Percentiles rank a stretch among this genome's conserved stretches.
These are phyloP conservation scores for Suhomyces bokatorum DNA, from an alignment of 1,139 yeast genomes.

Conservation along the genomic window DNA sequence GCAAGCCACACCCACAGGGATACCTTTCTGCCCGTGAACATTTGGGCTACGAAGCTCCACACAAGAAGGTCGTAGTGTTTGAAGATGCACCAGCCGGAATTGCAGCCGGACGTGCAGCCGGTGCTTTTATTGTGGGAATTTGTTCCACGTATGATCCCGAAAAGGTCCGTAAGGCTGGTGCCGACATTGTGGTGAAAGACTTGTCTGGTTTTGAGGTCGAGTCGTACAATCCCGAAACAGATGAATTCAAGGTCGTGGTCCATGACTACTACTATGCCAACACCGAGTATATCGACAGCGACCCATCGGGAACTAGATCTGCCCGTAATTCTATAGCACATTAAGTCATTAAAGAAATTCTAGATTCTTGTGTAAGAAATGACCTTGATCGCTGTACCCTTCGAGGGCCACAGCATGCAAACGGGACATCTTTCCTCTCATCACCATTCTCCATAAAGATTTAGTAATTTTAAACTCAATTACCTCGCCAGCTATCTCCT, in stretches of 20 bases:
- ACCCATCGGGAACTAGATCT: slow-evolving; percentile 6
- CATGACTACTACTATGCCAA: slow-evolving; percentile 47
- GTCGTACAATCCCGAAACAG: slow-evolving; percentile 43
- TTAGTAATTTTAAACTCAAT: slow-evolving; percentile 35
- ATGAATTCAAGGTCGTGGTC: slow-evolving; percentile 48
- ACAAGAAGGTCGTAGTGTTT: slow-evolving; percentile 64
- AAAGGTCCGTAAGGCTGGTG: slow-evolving; percentile 69
- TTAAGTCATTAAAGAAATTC: slow-evolving; percentile 20
- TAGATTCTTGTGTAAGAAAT: slow-evolving; percentile 20
- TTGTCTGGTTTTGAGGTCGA: slow-evolving; percentile 50
- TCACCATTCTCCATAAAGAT: slow-evolving; percentile 37
- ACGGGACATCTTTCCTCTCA: slow-evolving; percentile 26
- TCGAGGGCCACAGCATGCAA: slow-evolving; percentile 36
- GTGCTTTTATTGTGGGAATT: slow-evolving; percentile 79
- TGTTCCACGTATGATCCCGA: slow-evolving; percentile 76
- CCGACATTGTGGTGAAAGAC: slow-evolving; percentile 77
- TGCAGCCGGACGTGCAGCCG: slow-evolving; percentile 80
- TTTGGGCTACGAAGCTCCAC: slow-evolving; percentile 48
- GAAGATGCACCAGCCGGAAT: slow-evolving; percentile 92
- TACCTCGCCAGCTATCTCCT: slow-evolving; percentile 30
- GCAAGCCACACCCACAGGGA: slow-evolving; percentile 85
- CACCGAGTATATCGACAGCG: slow-evolving; percentile 29
- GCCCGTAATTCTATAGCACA: slow-evolving; percentile 9
- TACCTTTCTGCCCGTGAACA: slow-evolving; percentile 64
- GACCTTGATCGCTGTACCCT: slow-evolving; percentile 30